Base-by-base conservation (phyloP, 306 rosid genomes). In the Ammopiptanthus mongolicus region DNA sequence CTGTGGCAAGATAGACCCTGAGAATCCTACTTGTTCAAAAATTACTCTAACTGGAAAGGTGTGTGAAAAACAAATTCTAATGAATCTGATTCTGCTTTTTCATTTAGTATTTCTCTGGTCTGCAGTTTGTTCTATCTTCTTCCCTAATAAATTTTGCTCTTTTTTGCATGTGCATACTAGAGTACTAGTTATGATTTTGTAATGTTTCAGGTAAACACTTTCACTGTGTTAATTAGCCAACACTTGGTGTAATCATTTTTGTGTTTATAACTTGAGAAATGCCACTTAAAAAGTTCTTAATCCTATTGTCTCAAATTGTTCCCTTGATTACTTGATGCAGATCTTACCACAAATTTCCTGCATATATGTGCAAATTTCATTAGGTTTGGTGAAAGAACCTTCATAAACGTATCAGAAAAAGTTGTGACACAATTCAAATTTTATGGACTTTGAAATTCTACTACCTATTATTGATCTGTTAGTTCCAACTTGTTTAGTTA, bases 11-110 rank as follows among this genome's bases (percentile, higher is more conserved):
- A 66, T 1, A 5, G 98, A 95, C 51, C 98, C 98, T 0, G 93
- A 90, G 87, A 91, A 90, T 52, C 98, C 97, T 61, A 78, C 93
- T 31, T 95, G 98, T 64, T 87, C 98, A 14, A 91, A 95, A 86
- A 78, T 91, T 50, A 83, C 97, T 17, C 89, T 95, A 8, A 90
- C 85, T 0, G 98, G 98, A 71, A 88, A 91, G 97, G 98, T 95
- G 28, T 5, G 72, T 71, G 69, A 67, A 58, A 71, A 74, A 44
- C 14, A 41, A 41, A 41, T 41, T 41, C n/a, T 41, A 11, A 10
- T 67, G 4, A 68, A 53, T 22, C 36, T 60, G 51, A 37, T 37
- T 37, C 3, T 37, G 39, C 9, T 71, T 64, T 2, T 2, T 51
- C 34, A 62, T 51, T 39, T 52, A 3, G 57, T 19, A 2, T 66